Base-by-base conservation (phyloP, 2,329 filamentous ascomycete species). In the Triangularia verruculosa region DNA sequence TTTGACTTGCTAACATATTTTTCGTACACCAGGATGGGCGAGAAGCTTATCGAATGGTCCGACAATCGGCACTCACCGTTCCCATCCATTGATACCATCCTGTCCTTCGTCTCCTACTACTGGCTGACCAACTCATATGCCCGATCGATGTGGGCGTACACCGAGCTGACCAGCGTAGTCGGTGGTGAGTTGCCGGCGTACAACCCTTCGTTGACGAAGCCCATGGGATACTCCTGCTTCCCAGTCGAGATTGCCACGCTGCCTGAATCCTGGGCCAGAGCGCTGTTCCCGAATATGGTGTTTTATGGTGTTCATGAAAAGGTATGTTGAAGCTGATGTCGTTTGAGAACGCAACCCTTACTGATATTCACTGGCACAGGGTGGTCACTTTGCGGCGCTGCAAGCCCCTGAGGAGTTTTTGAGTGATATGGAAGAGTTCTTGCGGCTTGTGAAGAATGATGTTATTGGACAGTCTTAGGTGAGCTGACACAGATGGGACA, bases 341-440 rank as follows among this genome's bases (percentile, higher is more conserved):
- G n/a, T n/a, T n/a, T n/a, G n/a, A n/a, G 15, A 15, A n/a, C 22
- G 9, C 22, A 25, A 28, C n/a, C n/a, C n/a, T n/a, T n/a, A n/a
- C n/a, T n/a, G n/a, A n/a, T n/a, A n/a, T n/a, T n/a, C n/a, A n/a
- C n/a, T n/a, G n/a, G n/a, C 13, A 39, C 39, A 71, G 69, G 83
- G 84, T 15, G 83, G 84, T 0, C 83, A 86, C 72, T 86, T 85
- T 69, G 82, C 84, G 15, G 76, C 75, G 6, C 65, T 83, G 62
- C 80, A 83, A 70, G 71, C 72, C 59, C 78, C 80, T 1, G 71
- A 74, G 47, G 70, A 66, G 28, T 69, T 83, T 28, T 72, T 77
- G 60, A 71, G 66, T 11, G 81, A 83, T 72, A 66, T 82, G 0
- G 77, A 81, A 64, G 74, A 74, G 53, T 83, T 59, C 17, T 20